These are phyloP conservation scores for Sporormia fimetaria DNA, from an alignment of 495 filamentous ascomycete species.

Conservation along the genomic window DNA sequence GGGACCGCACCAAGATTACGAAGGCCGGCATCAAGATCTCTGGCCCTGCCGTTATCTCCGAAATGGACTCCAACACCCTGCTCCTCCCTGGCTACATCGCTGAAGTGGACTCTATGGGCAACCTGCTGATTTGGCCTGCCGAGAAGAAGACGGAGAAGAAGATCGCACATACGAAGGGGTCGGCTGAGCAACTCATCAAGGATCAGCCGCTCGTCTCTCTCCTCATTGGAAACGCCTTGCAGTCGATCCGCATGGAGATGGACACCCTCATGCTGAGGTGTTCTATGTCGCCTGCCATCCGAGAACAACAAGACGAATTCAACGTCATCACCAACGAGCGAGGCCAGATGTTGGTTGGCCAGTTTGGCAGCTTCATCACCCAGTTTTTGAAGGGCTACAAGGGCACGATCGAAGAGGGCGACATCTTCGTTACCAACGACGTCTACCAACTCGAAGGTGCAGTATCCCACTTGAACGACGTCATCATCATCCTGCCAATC, in stretches of 20 bases:
- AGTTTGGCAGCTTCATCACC: conserved; percentile 43
- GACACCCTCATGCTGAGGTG: conserved; percentile 42
- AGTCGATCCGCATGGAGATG: conserved; percentile 41
- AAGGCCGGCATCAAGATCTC: conserved; percentile 32
- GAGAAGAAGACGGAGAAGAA: conserved; percentile 25
- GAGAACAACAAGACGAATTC: conserved; percentile 45
- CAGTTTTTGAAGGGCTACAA: conserved; percentile 38
- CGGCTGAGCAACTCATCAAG: conserved; percentile 31
- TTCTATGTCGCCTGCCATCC: conserved; percentile 42
- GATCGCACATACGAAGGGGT: conserved; percentile 20
- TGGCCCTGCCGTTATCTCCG: conserved; percentile 40
- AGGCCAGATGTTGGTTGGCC: conserved; percentile 42
- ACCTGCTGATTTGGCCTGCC: conserved; percentile 38
- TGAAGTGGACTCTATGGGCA: conserved; percentile 37
- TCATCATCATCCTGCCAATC: conserved; percentile 40
- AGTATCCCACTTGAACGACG: conserved; percentile 40
- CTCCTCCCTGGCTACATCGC: conserved; percentile 39
- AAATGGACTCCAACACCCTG: conserved; percentile 43
- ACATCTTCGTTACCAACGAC: conserved; percentile 43
- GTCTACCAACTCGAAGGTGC: conserved; percentile 41
- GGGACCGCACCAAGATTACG: conserved; percentile 37
- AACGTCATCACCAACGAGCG: conserved; percentile 40
- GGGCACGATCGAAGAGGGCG: conserved; percentile 38
- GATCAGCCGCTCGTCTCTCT: conserved; percentile 24
- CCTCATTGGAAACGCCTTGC: conserved; percentile 37